Evolutionary conservation across 225 moss, liverwort and hornwort genomes (phyloP), one percentile per base, ranked within the genome.

Genomic region (Thuidium tamariscinum): DNA sequence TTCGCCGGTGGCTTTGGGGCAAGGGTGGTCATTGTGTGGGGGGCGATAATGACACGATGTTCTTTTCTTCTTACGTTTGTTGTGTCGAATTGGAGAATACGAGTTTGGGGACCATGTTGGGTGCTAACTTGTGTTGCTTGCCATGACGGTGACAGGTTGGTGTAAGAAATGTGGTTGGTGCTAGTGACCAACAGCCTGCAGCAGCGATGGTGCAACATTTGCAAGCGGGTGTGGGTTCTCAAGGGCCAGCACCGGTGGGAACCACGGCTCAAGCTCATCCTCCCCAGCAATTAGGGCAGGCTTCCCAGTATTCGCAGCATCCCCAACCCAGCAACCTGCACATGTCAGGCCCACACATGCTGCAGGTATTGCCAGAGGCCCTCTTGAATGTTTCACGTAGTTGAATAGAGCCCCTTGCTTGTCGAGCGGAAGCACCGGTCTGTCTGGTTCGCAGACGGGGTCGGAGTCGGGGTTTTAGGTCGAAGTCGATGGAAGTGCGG

Each of bases 251-350:
- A 36, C 64, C 86, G 82, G 92, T 89, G 52, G 86, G 81, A 59
- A 51, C 79, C 44, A 52, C 85, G 84, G 88, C 80, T 51, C 93
- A 89, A 79, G 91, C 73, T 67, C 90, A 85, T 86, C 69, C 89
- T 84, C 90, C 91, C 54, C 95, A 91, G 86, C 93, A 94, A 84
- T 83, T 86, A 76, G 86, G 90, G 56, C 94, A 90, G 84, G 81
- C 90, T 82, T 87, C 91, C 72, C 90, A 91, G 63, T 94, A 90
- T 65, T 56, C 92, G 36, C 86, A 93, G 79, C 94, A 93, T 81
- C 88, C 89, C 76, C 91, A 88, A 76, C 52, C 88, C 48, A 88
- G 63, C 86, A 91, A 88, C 86, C 79, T 94, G 86, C 96, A 95
- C 82, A 89, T 93, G 84, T 74, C 86, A 80, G 83, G 89, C 48